A percentile compares a stretch with the other conserved stretches of the same genome.
Evolutionary conservation across 306 rosid genomes (phyloP).

Genomic region (Trifolium repens): DNA sequence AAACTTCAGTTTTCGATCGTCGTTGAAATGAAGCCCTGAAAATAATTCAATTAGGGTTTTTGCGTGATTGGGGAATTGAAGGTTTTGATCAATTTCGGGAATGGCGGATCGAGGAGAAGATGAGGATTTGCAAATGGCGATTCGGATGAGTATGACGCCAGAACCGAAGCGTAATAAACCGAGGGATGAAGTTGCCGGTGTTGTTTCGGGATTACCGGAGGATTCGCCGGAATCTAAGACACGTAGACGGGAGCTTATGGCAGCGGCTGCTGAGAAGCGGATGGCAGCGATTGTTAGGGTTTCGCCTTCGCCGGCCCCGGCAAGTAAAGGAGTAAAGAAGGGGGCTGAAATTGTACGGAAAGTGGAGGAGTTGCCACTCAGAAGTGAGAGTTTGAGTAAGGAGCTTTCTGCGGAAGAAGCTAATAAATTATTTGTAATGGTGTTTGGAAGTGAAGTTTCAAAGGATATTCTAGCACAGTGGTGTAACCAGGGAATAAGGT

Average conservation of each 20-base stretch:
- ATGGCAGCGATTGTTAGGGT: conserved; percentile 48
- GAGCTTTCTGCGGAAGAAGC: conserved; percentile 68
- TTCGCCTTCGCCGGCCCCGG: conserved; percentile 30
- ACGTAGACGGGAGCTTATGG: conserved; percentile 86
- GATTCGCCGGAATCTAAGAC: conserved; percentile 69
- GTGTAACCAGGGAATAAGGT: conserved; percentile 99
- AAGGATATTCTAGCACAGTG: conserved; percentile 87
- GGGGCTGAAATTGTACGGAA: conserved; percentile 46
- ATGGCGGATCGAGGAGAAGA: conserved; percentile 97
- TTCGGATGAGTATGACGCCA: conserved; percentile 94
- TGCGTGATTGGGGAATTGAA: neutral
- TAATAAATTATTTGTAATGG: conserved; percentile 71
- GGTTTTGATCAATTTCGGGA: conserved; percentile 23
- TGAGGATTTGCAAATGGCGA: conserved; percentile 83
- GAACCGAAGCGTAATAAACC: conserved; percentile 95
- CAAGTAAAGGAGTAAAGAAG: conserved; percentile 30
- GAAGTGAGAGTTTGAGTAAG: conserved; percentile 57
- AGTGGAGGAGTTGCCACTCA: conserved; percentile 49
- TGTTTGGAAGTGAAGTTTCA: conserved; percentile 81
- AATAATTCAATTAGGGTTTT: conserved; percentile 36
- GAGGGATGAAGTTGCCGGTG: conserved; percentile 58
- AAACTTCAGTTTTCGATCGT: conserved; percentile 25
- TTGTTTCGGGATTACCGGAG: conserved; percentile 52
- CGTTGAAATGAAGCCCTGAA: conserved; percentile 53
- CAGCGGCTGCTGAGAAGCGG: conserved; percentile 96